Evolutionary conservation across 1,284 basidiomycete genomes (phyloP).

Genomic region (Apiotrichum veenhuisii): DNA sequence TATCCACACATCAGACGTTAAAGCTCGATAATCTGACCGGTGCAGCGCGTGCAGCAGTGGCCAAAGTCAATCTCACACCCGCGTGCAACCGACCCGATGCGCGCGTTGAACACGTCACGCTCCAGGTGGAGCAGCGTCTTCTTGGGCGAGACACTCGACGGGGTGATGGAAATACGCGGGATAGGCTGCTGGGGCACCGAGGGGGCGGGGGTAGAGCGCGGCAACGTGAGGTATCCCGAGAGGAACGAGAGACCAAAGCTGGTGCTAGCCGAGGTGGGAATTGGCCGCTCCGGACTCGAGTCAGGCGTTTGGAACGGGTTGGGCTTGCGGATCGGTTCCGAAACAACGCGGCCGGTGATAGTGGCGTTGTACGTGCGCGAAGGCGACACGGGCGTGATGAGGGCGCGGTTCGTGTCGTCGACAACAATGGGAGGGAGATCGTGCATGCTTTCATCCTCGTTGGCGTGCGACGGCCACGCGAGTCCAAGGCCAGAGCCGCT

Average conservation of each 20-base stretch:
- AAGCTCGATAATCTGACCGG: constrained; percentile 32
- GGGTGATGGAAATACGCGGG: constrained; percentile 16
- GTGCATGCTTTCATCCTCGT: constrained; percentile 1
- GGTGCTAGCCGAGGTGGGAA: not conserved
- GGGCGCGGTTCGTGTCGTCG: constrained; percentile 15
- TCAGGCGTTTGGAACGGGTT: not conserved
- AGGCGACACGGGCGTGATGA: constrained; percentile 13
- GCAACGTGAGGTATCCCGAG: constrained; percentile 17
- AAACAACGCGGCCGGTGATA: not conserved
- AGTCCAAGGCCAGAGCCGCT: constrained; percentile 7
- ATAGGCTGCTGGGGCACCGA: not conserved
- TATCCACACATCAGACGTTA: too few species aligned
- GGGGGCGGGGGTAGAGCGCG: constrained; percentile 7
- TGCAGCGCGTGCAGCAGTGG: constrained; percentile 27
- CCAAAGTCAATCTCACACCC: constrained; percentile 25
- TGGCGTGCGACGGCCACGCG: not conserved
- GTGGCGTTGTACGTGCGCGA: not conserved
- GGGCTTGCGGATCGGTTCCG: not conserved
- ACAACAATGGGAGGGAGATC: constrained; percentile 25
- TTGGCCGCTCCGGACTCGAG: constrained; percentile 8
- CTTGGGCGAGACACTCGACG: constrained; percentile 17
- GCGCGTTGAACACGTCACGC: constrained; percentile 8
- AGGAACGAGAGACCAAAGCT: constrained; percentile 19
- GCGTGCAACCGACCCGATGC: constrained; percentile 6
- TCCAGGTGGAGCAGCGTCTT: constrained; percentile 11